phyloP scores from a whole-genome alignment of 2,329 filamentous ascomycete genomes.

The Calonectria henricotiae region DNA sequence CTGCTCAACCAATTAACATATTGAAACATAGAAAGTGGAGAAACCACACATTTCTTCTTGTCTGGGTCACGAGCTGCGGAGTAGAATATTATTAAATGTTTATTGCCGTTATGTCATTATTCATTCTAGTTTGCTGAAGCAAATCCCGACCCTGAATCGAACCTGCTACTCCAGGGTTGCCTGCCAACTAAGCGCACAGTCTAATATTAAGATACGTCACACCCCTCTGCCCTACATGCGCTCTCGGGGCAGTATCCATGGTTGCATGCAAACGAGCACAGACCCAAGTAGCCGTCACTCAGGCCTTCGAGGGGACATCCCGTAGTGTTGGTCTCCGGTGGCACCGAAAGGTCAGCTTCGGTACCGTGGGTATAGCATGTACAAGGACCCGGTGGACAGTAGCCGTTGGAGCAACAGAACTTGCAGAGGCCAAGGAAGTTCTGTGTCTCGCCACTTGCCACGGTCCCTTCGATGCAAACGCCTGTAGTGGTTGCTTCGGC shows the following conservation, averaged over 20 bases:
- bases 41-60: background rate
- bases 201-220: constrained; percentile 18
- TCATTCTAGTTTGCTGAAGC: background rate
- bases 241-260: constrained; percentile 34
- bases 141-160: background rate
- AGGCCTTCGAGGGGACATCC: constrained; percentile 29
- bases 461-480: constrained; percentile 32
- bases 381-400: constrained; percentile 39
- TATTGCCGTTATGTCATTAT: constrained; percentile 15
- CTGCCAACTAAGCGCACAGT: background rate
- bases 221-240: constrained; percentile 26
- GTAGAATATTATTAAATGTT: background rate
- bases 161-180: background rate
- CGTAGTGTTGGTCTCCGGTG: constrained; percentile 7
- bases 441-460: constrained; percentile 33
- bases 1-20: too few relatives aligned
- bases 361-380: constrained; percentile 10
- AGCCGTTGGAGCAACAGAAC: constrained; percentile 39
- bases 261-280: constrained; percentile 39
- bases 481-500: constrained; percentile 25
- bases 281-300: constrained; percentile 22
- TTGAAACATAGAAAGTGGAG: too few relatives aligned
- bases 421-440: constrained; percentile 39
- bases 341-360: background rate
- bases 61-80: background rate